Evolutionary conservation across 1,284 basidiomycete genomes (phyloP), one percentile per base, ranked within the genome.

Genomic region (Xerocomus nothofagi): DNA sequence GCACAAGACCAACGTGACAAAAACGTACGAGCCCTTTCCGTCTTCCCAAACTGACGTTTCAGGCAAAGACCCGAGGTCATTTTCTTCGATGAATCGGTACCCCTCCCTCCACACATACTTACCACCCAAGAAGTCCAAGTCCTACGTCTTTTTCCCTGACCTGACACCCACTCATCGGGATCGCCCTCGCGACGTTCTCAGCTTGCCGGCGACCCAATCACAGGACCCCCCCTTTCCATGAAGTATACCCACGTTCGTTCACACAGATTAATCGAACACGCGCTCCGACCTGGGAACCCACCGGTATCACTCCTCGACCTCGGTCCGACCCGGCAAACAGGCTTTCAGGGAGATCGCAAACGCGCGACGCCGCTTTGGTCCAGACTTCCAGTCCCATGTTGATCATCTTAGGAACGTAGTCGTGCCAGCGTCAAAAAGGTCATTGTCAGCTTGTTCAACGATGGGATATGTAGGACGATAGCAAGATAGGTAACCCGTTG

Each of bases 141-240:
- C n/a, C n/a, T n/a, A n/a, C n/a, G n/a, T n/a, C n/a, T n/a, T n/a
- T n/a, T n/a, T n/a, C n/a, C n/a, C n/a, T n/a, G n/a, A n/a, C n/a
- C n/a, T n/a, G n/a, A n/a, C n/a, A n/a, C n/a, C n/a, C n/a, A n/a
- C 72, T 95, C 38, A 71, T 96, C 32, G 93, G 94, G 27, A 93
- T 92, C 0, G 93, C 91, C 0, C 78, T 97, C 12, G 93, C 94
- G 2, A 97, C 94, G 0, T 96, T 90, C 69, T 93, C 91, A 8
- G 92, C 93, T 1, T 96, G 88, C 69, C 77, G 92, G 88, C 88
- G 58, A 36, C 10, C 3, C 4, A 9, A 6, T 32, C 21, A 6
- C 5, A 1, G 18, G 41, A 33, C 31, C 6, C 20, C 17, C 21
- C n/a, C n/a, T n/a, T n/a, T n/a, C 4, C 48, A 38, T 12, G 51